A percentile compares a stretch with the other conserved stretches of the same genome.
Conservation (phyloP, 768 basidiomycete genomes). For the Nidula microcarpa region DNA sequence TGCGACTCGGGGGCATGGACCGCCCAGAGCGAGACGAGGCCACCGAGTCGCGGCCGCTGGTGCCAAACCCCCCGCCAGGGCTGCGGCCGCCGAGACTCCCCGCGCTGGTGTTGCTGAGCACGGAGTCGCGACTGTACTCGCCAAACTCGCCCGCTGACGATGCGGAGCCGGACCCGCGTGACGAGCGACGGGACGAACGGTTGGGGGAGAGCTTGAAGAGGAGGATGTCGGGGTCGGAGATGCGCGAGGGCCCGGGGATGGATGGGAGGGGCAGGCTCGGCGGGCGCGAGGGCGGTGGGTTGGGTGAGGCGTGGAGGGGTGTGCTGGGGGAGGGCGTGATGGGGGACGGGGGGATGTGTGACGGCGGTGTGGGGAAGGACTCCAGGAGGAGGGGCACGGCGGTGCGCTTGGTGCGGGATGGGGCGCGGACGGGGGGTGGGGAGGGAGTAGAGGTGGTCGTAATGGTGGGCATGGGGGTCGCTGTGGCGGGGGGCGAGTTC, state of each 20-base stretch:
- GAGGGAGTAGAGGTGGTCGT: too few relatives aligned
- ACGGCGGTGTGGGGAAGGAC: conserved; percentile 38
- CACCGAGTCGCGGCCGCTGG: conserved; percentile 23
- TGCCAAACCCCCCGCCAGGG: background rate
- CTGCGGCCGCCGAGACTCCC: background rate
- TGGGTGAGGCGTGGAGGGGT: conserved; percentile 29
- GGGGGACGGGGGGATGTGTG: conserved; percentile 32
- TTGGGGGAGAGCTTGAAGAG: conserved; percentile 28
- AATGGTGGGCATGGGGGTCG: too few relatives aligned
- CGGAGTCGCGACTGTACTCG: background rate
- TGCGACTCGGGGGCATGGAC: background rate
- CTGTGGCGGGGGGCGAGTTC: too few relatives aligned
- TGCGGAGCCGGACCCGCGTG: background rate
- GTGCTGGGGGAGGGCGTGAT: conserved; percentile 17
- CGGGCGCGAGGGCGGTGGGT: conserved; percentile 58
- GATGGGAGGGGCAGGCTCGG: conserved; percentile 60
- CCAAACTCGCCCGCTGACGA: background rate
- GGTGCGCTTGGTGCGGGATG: conserved; percentile 5
- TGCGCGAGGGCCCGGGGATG: conserved; percentile 58
- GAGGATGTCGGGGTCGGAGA: conserved; percentile 46
- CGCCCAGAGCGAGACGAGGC: conserved; percentile 3
- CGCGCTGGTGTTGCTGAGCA: background rate
- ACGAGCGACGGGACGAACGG: background rate
- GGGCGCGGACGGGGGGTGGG: too few relatives aligned
- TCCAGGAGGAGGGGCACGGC: conserved; percentile 30